phyloP scores from a whole-genome alignment of 441 rosid genomes.

The Pelargonium fulgidum region DNA sequence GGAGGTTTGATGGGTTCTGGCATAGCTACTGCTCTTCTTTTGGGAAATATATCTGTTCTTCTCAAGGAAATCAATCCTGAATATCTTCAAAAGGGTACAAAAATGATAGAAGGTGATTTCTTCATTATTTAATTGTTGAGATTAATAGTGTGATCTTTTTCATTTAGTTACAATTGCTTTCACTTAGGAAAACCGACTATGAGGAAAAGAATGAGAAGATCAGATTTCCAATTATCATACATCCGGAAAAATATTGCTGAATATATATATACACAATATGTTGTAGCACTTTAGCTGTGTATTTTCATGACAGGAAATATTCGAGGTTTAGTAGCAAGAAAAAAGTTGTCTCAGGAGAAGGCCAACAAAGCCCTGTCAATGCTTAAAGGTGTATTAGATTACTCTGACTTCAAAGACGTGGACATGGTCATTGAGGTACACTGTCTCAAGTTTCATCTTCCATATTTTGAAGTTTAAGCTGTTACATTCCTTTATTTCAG shows the following conservation, averaged over 20 bases:
- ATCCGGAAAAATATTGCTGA: not conserved
- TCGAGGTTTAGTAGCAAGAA: conserved; percentile 58
- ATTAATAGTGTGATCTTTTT: conserved; percentile 10
- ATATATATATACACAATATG: not conserved
- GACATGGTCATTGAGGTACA: conserved; percentile 95
- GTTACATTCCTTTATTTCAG: not conserved
- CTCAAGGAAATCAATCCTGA: conserved; percentile 87
- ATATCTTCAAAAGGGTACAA: conserved; percentile 70
- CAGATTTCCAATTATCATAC: no score
- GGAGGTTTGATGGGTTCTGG: conserved; percentile 99
- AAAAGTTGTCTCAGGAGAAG: conserved; percentile 60
- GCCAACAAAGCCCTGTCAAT: conserved; percentile 69
- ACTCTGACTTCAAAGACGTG: conserved; percentile 73
- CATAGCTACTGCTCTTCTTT: conserved; percentile 72
- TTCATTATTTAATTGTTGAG: conserved; percentile 12
- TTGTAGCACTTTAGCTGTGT: conserved; percentile 12
- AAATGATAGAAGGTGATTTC: conserved; percentile 62
- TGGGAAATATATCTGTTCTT: conserved; percentile 57
- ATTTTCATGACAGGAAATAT: conserved; percentile 55
- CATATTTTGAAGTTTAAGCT: conserved; percentile 1
- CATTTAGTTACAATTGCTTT: conserved; percentile 15
- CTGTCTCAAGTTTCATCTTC: conserved; percentile 12
- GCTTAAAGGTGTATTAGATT: conserved; percentile 77
- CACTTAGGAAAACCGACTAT: not conserved
- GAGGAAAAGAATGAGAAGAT: not conserved